These are phyloP conservation scores for Penicillium decumbens DNA, from an alignment of 2,329 filamentous ascomycete species.

Conservation along the genomic window DNA sequence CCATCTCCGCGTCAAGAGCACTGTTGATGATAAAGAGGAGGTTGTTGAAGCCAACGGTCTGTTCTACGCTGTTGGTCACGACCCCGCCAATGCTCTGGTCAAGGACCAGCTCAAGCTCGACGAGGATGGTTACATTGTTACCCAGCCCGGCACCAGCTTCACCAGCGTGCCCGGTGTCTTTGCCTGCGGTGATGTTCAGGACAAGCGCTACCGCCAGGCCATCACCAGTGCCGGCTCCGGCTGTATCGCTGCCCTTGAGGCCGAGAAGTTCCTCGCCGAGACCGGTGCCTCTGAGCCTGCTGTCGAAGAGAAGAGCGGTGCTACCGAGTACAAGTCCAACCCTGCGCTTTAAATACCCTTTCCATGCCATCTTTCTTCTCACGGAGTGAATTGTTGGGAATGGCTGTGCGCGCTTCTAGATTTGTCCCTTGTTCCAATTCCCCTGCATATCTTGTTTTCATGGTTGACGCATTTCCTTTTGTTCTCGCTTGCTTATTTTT, in stretches of 20 bases:
- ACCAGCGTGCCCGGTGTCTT: conserved; percentile 91
- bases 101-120: conserved; percentile 88
- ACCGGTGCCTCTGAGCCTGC: conserved; percentile 52
- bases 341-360: conserved; percentile 53
- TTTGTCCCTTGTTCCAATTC: conserved; percentile 11
- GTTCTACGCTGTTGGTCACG: conserved; percentile 96
- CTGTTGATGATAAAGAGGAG: conserved; percentile 68
- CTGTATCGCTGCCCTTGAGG: conserved; percentile 91
- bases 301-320: conserved; percentile 32
- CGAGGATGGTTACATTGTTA: conserved; percentile 84
- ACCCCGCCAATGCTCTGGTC: conserved; percentile 84
- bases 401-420: conserved; percentile 11
- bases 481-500: conserved; percentile 9
- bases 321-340: conserved; percentile 47
- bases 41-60: conserved; percentile 85
- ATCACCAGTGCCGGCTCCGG: conserved; percentile 95
- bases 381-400: conserved; percentile 10
- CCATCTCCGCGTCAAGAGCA: conserved; percentile 77
- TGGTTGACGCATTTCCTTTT: conserved; percentile 15
- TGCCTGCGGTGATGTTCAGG: conserved; percentile 94
- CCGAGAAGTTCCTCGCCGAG: conserved; percentile 87
- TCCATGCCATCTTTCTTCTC: background rate
- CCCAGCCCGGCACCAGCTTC: conserved; percentile 78
- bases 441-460: conserved; percentile 15
- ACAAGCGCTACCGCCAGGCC: conserved; percentile 96